Percentiles rank a stretch among this genome's conserved stretches.
phyloP scores from a whole-genome alignment of 2,329 filamentous ascomycete species.

The Trichoderma sp. region DNA sequence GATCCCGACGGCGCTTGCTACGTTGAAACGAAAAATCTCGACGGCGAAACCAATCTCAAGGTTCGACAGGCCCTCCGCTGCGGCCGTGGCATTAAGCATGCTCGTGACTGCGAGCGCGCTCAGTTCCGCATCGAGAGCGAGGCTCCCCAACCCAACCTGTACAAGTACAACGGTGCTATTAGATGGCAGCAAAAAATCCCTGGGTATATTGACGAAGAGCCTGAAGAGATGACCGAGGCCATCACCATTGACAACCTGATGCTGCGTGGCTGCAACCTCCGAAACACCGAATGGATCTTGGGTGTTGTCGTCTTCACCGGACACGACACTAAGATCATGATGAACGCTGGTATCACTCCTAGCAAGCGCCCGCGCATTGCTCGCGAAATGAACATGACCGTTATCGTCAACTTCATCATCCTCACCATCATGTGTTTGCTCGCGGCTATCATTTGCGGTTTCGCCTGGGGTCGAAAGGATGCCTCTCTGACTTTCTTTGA shows the following conservation, averaged over 20 bases:
- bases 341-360: constrained; percentile 94
- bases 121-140: constrained; percentile 91
- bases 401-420: constrained; percentile 93
- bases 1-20: constrained; percentile 95
- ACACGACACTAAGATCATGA: constrained; percentile 98
- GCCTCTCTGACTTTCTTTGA: constrained; percentile 83
- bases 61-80: constrained; percentile 89
- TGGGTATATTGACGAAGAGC: constrained; percentile 63
- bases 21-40: constrained; percentile 96
- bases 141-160: constrained; percentile 87
- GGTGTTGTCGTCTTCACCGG: constrained; percentile 94
- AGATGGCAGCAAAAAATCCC: constrained; percentile 79
- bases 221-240: constrained; percentile 84
- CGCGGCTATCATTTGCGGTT: constrained; percentile 81
- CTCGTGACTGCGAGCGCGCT: constrained; percentile 86
- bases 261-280: constrained; percentile 87
- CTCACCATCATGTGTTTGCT: constrained; percentile 88
- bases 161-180: constrained; percentile 89
- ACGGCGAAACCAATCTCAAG: constrained; percentile 97
- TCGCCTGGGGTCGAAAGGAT: constrained; percentile 74
- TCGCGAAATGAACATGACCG: constrained; percentile 94
- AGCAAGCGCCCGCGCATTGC: constrained; percentile 91
- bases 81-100: constrained; percentile 80
- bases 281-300: constrained; percentile 95
- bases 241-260: constrained; percentile 95